These are phyloP conservation scores for Iberis amara DNA, from an alignment of 441 rosid genomes.

Conservation along the genomic window DNA sequence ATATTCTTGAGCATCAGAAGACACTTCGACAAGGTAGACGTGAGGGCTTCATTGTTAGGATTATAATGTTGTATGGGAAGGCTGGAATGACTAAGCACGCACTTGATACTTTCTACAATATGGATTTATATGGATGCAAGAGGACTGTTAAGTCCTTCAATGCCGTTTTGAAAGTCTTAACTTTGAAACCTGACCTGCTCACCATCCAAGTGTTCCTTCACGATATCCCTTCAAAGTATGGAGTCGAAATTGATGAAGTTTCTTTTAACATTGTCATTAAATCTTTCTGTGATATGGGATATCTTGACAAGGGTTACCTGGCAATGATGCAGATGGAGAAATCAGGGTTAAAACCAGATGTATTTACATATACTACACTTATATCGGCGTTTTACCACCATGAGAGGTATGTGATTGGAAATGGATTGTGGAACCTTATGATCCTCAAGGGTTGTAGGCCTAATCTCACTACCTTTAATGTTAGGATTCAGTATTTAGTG, in stretches of 20 bases:
- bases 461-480: slow-evolving; percentile 64
- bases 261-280: slow-evolving; percentile 54
- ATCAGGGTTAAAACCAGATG: slow-evolving; percentile 58
- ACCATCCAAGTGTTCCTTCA: slow-evolving; percentile 44
- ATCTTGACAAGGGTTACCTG: slow-evolving; percentile 50
- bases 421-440: slow-evolving; percentile 79
- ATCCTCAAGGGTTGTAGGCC: slow-evolving; percentile 65
- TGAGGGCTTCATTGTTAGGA: slow-evolving; percentile 73
- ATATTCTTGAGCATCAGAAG: slow-evolving; percentile 82
- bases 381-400: slow-evolving; percentile 57
- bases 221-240: slow-evolving; percentile 37
- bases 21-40: slow-evolving; percentile 69
- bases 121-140: slow-evolving; percentile 59
- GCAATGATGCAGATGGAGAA: slow-evolving; percentile 51
- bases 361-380: slow-evolving; percentile 63
- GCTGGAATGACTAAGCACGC: slow-evolving; percentile 71
- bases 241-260: slow-evolving; percentile 41
- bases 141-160: slow-evolving; percentile 72
- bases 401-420: slow-evolving; percentile 43
- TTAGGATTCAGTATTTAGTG: slow-evolving; percentile 65
- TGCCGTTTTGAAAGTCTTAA: slow-evolving; percentile 56
- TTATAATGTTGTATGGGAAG: slow-evolving; percentile 79
- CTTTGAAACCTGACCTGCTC: slow-evolving; percentile 39
- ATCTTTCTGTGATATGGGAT: slow-evolving; percentile 48
- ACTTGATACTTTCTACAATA: slow-evolving; percentile 48